Evolutionary conservation across 2,329 filamentous ascomycete genomes (phyloP).

Genomic region (Ophidiomyces ophidiicola): DNA sequence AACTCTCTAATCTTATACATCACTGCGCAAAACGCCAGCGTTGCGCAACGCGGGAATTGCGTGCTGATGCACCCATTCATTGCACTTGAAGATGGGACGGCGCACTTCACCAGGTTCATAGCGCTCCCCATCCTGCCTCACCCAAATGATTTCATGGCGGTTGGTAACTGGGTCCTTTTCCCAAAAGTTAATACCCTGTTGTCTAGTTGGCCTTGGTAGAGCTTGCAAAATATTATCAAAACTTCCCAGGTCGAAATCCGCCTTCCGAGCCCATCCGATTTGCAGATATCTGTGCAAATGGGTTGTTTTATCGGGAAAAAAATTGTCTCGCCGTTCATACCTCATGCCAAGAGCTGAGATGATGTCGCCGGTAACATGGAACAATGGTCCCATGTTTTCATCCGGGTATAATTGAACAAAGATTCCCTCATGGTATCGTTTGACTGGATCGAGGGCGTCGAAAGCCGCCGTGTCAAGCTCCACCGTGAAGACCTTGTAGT

Average conservation of each 20-base stretch:
- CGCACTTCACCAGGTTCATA: constrained; percentile 13
- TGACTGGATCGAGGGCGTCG: constrained; percentile 14
- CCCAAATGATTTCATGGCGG: constrained; percentile 14
- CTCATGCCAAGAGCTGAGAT: constrained; percentile 12
- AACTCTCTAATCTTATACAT: no score
- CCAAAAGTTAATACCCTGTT: constrained; percentile 15
- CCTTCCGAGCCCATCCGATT: constrained; percentile 11
- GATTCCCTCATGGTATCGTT: constrained; percentile 14
- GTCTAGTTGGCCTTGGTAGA: constrained; percentile 12
- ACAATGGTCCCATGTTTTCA: constrained; percentile 5
- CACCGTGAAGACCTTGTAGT: constrained; percentile 12
- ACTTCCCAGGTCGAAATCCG: constrained; percentile 13
- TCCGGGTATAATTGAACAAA: constrained; percentile 11
- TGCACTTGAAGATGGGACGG: constrained; percentile 15
- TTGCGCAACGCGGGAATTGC: constrained; percentile 15
- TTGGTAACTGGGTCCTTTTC: constrained; percentile 7
- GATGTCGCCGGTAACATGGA: constrained; percentile 16
- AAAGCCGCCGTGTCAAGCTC: constrained; percentile 11
- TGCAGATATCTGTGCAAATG: constrained; percentile 10
- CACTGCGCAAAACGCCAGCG: constrained; percentile 13
- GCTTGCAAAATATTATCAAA: constrained; percentile 12
- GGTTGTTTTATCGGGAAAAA: neutral
- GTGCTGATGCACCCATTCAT: constrained; percentile 13
- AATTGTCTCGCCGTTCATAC: constrained; percentile 12
- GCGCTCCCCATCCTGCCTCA: constrained; percentile 12